phyloP scores from a whole-genome alignment of 2,329 filamentous ascomycete genomes.

The Ceratocystis huliohia region DNA sequence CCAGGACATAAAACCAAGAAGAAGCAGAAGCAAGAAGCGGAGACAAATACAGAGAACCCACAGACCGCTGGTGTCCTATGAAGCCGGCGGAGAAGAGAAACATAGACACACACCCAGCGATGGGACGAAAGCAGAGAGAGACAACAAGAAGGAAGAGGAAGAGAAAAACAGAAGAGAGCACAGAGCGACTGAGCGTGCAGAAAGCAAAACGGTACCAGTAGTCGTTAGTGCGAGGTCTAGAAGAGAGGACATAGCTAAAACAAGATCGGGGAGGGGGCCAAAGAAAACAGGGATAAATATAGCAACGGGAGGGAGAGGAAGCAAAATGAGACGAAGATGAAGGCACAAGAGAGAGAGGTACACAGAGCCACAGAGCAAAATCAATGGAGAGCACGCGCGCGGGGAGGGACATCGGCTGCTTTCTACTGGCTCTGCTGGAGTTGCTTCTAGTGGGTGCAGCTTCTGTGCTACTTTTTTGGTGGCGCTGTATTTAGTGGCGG shows the following conservation, averaged over 20 bases:
- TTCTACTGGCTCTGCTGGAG: too few species aligned
- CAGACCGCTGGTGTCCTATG: background rate
- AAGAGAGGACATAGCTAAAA: slow-evolving; percentile 7
- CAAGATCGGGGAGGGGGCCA: background rate
- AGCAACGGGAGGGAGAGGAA: background rate
- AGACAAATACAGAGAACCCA: background rate
- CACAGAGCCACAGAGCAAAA: background rate
- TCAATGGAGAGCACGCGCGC: background rate
- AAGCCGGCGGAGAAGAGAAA: background rate
- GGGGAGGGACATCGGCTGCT: too few species aligned
- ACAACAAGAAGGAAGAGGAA: too few species aligned
- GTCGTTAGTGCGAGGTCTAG: background rate
- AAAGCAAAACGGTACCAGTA: slow-evolving; percentile 4
- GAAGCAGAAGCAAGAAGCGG: background rate
- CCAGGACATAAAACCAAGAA: background rate
- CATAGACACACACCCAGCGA: background rate
- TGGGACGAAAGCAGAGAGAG: background rate
- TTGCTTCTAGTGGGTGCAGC: too few species aligned
- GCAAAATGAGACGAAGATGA: background rate
- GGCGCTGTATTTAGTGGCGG: too few species aligned
- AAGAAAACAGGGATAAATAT: background rate
- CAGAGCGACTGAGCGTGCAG: slow-evolving; percentile 12
- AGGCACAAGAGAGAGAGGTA: background rate
- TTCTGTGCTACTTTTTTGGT: too few species aligned
- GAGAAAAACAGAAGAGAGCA: background rate